Evolutionary conservation across 108 stramenopile species (phyloP), one percentile per base, ranked within the genome.

Genomic region (Stephanodiscus minutulus): DNA sequence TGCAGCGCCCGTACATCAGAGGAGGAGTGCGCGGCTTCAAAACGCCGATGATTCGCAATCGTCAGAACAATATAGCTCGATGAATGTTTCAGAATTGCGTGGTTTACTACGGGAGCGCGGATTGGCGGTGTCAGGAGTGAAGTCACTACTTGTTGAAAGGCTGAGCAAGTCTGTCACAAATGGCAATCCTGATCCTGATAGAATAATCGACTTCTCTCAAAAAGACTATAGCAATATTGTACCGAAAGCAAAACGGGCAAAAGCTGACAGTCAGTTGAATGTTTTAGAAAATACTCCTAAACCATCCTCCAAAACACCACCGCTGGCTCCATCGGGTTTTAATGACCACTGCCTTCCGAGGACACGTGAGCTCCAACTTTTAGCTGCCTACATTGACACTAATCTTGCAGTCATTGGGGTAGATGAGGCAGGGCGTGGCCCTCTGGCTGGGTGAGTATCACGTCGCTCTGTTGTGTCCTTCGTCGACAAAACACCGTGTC

Each of bases 341-440:
- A 21, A 25, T 43, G 52, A 53, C 13, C 33, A 63, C 20, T 74
- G 59, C 53, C 74, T 74, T 9, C 66, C 74, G n/a, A 66, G 74
- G 22, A 68, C 74, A 61, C 74, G 66, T 33, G 74, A 74, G 50
- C 47, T 67, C 18, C 66, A 67, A 67, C 59, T 74, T 22, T 15
- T 61, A 61, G 41, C 43, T 56, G 41, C 68, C 17, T 35, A 31
- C 3, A 31, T 53, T 24, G 46, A 41, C 27, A 41, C 37, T 5
- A 71, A 61, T 41, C 48, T 43, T 18, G 21, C 65, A 17, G 86
- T 94, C 9, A 86, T 96, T 24, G 96, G 96, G 17, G 90, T 97
- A 39, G 98, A 99, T 71, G 98, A 98, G 82, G 99, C 97, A 10
- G 99, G 99, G 1, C 85, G 99, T 22, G 99, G 99, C n/a, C 98